Evolutionary conservation across 2,329 filamentous ascomycete species (phyloP).

Genomic region (Aspergillus sp.): DNA sequence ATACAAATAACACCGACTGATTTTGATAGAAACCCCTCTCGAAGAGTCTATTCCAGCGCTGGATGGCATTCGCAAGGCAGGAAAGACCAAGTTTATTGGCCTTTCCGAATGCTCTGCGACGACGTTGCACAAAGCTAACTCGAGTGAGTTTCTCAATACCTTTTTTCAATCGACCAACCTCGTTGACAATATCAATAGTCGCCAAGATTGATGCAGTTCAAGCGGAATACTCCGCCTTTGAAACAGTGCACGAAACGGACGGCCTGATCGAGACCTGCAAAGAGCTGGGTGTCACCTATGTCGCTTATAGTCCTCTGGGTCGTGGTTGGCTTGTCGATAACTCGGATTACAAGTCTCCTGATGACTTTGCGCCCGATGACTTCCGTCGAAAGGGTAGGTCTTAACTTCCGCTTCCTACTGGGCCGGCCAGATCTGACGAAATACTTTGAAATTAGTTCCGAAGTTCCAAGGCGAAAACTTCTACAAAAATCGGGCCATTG

Average conservation of each 20-base stretch:
- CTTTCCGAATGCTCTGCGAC: conserved; percentile 41
- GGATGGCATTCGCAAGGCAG: conserved; percentile 39
- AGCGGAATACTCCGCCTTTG: conserved; percentile 40
- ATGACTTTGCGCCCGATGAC: conserved; percentile 40
- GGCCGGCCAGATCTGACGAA: too few relatives aligned
- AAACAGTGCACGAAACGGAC: conserved; percentile 35
- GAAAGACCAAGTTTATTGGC: conserved; percentile 44
- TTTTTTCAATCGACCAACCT: neutral
- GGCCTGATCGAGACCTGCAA: conserved; percentile 35
- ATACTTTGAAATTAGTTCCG: conserved; percentile 8
- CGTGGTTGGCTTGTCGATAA: conserved; percentile 43
- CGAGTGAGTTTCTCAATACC: conserved; percentile 23
- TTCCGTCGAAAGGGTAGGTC: conserved; percentile 33
- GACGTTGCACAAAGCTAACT: conserved; percentile 40
- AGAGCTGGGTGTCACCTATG: conserved; percentile 37
- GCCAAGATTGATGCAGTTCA: conserved; percentile 42
- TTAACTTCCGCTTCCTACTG: too few relatives aligned
- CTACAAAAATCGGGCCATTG: conserved; percentile 37
- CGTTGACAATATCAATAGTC: conserved; percentile 21
- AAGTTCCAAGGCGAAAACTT: conserved; percentile 40
- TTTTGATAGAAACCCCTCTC: conserved; percentile 32
- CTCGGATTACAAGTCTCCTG: conserved; percentile 36
- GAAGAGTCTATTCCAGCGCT: conserved; percentile 43
- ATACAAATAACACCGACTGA: neutral
- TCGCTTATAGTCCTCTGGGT: conserved; percentile 42